These are phyloP conservation scores for Miscanthus lutarioriparius DNA, from an alignment of 176 grass and related monocot genomes.

Conservation along the genomic window DNA sequence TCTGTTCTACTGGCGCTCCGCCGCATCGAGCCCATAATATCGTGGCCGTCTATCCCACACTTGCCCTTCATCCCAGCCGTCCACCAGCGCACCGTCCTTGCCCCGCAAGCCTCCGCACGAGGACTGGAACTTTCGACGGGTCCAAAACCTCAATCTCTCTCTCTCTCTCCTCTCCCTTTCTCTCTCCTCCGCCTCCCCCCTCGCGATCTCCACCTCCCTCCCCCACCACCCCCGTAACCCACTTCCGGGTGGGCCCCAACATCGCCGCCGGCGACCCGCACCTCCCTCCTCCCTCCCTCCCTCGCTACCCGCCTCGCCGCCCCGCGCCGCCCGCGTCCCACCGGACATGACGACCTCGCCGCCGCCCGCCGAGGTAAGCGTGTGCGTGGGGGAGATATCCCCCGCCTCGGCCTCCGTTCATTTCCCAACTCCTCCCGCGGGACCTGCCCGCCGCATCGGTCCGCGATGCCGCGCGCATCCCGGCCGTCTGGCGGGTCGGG, in stretches of 20 bases:
- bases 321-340: background rate
- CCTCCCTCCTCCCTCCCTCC: background rate
- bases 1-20: background rate
- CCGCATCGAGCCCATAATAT: slow-evolving; percentile 33
- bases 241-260: slow-evolving; percentile 44
- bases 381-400: background rate
- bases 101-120: slow-evolving; percentile 34
- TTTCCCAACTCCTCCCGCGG: background rate
- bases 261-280: slow-evolving; percentile 42
- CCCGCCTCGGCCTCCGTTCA: background rate
- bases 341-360: slow-evolving; percentile 62
- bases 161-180: slow-evolving; percentile 5
- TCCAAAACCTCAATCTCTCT: slow-evolving; percentile 32
- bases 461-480: background rate
- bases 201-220: slow-evolving; percentile 47
- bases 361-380: slow-evolving; percentile 62
- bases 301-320: background rate
- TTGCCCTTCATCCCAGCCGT: background rate
- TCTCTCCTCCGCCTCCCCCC: slow-evolving; percentile 34
- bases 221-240: slow-evolving; percentile 21
- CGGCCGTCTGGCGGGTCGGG: background rate
- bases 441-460: background rate
- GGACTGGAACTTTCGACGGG: slow-evolving; percentile 62
- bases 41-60: background rate
- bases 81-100: slow-evolving; percentile 20